These are phyloP conservation scores for Didymella pinodella DNA, from an alignment of 2,329 filamentous ascomycete species.

Conservation along the genomic window DNA sequence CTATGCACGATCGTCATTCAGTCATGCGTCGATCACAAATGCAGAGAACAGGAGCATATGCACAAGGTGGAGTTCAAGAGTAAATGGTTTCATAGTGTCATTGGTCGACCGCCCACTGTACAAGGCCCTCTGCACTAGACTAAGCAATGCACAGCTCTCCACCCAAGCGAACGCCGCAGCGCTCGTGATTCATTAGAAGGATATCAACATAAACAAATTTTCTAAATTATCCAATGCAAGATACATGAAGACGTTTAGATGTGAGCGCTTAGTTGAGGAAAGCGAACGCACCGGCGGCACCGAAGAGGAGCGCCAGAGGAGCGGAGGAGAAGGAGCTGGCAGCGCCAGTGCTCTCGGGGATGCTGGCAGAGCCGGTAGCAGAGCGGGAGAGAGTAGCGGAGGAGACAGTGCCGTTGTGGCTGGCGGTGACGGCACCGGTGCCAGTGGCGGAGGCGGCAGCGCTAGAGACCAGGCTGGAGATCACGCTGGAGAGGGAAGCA, in stretches of 20 bases:
- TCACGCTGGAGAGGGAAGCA: slow-evolving; percentile 42
- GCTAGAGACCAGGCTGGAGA: slow-evolving; percentile 37
- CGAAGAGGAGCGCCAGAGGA: slow-evolving; percentile 39
- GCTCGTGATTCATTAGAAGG: slow-evolving; percentile 28
- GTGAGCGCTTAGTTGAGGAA: slow-evolving; percentile 49
- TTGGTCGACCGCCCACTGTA: slow-evolving; percentile 33
- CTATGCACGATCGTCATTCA: slow-evolving; percentile 2
- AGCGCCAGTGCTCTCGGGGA: slow-evolving; percentile 39
- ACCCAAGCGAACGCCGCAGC: slow-evolving; percentile 18
- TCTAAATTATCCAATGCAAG: slow-evolving; percentile 30
- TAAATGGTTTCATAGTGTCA: slow-evolving; percentile 23
- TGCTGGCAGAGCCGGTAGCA: slow-evolving; percentile 22
- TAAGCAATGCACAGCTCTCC: slow-evolving; percentile 35
- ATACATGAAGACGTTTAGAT: slow-evolving; percentile 26
- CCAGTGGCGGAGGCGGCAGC: slow-evolving; percentile 35
- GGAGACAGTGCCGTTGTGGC: slow-evolving; percentile 40
- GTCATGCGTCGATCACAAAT: neutral
- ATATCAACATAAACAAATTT: slow-evolving; percentile 24
- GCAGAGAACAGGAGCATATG: neutral
- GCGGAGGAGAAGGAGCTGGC: slow-evolving; percentile 48
- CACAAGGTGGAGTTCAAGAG: slow-evolving; percentile 7
- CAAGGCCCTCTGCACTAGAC: slow-evolving; percentile 37
- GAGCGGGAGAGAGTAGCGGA: slow-evolving; percentile 35
- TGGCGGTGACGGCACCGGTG: slow-evolving; percentile 23
- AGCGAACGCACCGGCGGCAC: slow-evolving; percentile 52